Percentiles rank a stretch among this genome's conserved stretches.
Conservation (phyloP, 805 yeast species). For the Wickerhamiella occidentalis region DNA sequence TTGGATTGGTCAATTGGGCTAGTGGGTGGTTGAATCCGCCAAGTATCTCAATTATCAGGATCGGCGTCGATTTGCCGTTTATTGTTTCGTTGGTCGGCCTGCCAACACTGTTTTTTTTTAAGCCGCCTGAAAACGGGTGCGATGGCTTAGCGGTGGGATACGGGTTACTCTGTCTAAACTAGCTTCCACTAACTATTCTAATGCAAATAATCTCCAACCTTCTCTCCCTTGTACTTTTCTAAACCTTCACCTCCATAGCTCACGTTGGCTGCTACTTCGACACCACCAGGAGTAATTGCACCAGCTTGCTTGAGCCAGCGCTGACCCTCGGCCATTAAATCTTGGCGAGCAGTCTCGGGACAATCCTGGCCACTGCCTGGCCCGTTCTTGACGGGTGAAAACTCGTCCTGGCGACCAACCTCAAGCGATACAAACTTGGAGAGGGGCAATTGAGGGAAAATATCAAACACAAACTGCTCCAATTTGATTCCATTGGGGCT, state of each 20-base stretch:
- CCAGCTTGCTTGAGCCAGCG: conserved; percentile 65
- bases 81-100: neutral
- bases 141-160: too few species aligned
- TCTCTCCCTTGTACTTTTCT: conserved; percentile 40
- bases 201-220: conserved; percentile 10
- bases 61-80: too few species aligned
- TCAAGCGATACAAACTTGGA: conserved; percentile 79
- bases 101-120: neutral
- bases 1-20: too few species aligned
- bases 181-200: too few species aligned
- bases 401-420: conserved; percentile 74
- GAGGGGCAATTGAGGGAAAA: conserved; percentile 66
- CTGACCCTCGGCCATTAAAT: conserved; percentile 54
- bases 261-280: conserved; percentile 67
- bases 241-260: conserved; percentile 69
- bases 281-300: conserved; percentile 39
- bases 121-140: neutral
- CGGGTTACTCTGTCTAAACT: too few species aligned
- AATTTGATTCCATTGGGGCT: conserved; percentile 83
- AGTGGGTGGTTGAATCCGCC: too few species aligned
- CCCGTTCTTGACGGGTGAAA: conserved; percentile 89
- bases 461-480: conserved; percentile 95
- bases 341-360: conserved; percentile 65
- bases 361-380: conserved; percentile 72
- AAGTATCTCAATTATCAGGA: too few species aligned